Evolutionary conservation across 2,329 filamentous ascomycete genomes (phyloP).

Genomic region (Sporothrix sp.): DNA sequence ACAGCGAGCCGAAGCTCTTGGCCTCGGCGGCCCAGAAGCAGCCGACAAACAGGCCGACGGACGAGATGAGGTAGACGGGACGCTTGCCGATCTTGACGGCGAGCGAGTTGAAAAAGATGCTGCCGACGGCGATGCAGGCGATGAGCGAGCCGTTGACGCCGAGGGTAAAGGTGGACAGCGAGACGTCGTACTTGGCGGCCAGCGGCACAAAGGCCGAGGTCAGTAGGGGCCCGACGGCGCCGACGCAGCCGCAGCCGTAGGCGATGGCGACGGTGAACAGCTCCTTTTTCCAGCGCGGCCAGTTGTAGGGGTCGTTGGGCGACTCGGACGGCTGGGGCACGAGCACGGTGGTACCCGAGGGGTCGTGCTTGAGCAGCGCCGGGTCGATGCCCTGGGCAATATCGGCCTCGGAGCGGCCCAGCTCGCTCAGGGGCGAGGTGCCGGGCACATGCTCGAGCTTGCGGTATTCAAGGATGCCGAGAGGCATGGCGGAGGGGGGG

Average conservation of each 20-base stretch:
- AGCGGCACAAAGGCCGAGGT: conserved; percentile 28
- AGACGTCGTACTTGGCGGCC: conserved; percentile 24
- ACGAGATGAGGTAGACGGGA: conserved; percentile 27
- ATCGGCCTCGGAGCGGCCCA: conserved; percentile 18
- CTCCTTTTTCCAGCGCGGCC: conserved; percentile 29
- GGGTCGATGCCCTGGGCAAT: conserved; percentile 14
- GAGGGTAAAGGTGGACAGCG: conserved; percentile 25
- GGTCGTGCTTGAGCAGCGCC: conserved; percentile 21
- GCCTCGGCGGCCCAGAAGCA: conserved; percentile 28
- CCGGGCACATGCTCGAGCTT: conserved; percentile 23
- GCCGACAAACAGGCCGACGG: conserved; percentile 25
- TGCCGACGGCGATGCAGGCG: conserved; percentile 27
- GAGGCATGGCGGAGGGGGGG: conserved; percentile 17
- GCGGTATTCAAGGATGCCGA: conserved; percentile 21
- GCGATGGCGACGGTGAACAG: conserved; percentile 30
- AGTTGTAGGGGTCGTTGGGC: conserved; percentile 39
- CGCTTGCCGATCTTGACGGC: conserved; percentile 31
- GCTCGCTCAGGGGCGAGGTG: conserved; percentile 21
- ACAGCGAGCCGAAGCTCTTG: conserved; percentile 24
- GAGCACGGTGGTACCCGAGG: conserved; percentile 32
- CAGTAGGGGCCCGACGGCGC: conserved; percentile 30
- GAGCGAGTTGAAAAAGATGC: conserved; percentile 27
- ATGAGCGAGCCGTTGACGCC: conserved; percentile 29
- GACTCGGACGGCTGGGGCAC: conserved; percentile 39
- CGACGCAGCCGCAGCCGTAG: conserved; percentile 32